Percentiles rank a stretch among this genome's conserved stretches.
phyloP scores from a whole-genome alignment of 1,284 basidiomycete genomes.

The Ustilago esculenta region DNA sequence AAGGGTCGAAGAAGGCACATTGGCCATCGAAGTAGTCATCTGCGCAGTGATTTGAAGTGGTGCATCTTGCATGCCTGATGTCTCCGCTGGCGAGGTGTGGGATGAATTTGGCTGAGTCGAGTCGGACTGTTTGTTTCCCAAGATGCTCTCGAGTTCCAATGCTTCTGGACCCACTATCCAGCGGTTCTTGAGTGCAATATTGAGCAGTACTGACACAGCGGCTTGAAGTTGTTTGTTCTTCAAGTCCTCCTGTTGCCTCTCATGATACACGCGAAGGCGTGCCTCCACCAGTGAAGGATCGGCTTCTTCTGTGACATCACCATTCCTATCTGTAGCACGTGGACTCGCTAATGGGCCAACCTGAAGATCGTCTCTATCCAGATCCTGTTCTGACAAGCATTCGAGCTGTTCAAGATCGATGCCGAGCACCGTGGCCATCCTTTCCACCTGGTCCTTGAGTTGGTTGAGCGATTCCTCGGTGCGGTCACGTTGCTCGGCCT shows the following conservation, averaged over 20 bases:
- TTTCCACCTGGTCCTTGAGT: slow-evolving; percentile 42
- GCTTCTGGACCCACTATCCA: slow-evolving; percentile 57
- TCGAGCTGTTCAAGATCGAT: slow-evolving; percentile 38
- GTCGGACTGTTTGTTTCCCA: slow-evolving; percentile 24
- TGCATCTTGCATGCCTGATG: neutral
- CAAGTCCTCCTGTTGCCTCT: slow-evolving; percentile 38
- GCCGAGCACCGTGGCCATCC: slow-evolving; percentile 41
- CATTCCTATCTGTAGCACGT: neutral
- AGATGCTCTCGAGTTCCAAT: slow-evolving; percentile 44
- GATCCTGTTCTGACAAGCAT: slow-evolving; percentile 7
- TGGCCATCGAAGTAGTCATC: neutral
- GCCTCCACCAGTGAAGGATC: slow-evolving; percentile 42
- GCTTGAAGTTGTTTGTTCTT: slow-evolving; percentile 41
- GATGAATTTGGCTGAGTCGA: neutral
- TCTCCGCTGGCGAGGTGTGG: neutral
- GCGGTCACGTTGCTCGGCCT: slow-evolving; percentile 56
- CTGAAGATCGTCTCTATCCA: slow-evolving; percentile 3
- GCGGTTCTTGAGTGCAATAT: slow-evolving; percentile 47
- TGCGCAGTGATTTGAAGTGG: neutral
- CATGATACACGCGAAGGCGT: slow-evolving; percentile 18
- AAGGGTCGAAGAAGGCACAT: neutral
- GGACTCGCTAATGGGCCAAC: neutral
- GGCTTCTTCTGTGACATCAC: slow-evolving; percentile 33
- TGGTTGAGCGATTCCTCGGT: slow-evolving; percentile 55
- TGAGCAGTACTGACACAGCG: slow-evolving; percentile 52